Evolutionary conservation across 2,329 filamentous ascomycete genomes (phyloP).

Genomic region (Penicillium sp.): DNA sequence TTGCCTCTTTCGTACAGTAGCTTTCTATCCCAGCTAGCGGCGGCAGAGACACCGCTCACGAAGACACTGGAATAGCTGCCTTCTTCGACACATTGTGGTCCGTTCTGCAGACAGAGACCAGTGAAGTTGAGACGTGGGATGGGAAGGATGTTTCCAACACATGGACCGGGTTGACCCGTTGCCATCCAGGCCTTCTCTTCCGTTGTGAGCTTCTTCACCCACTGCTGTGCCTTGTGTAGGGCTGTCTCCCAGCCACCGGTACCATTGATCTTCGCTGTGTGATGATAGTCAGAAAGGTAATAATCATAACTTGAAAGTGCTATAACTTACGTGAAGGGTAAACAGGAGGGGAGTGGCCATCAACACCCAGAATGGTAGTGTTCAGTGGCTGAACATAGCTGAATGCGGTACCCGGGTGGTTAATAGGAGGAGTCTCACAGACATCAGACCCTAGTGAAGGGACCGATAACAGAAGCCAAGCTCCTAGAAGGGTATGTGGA

Average conservation of each 20-base stretch:
- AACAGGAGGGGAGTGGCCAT: conserved; percentile 18
- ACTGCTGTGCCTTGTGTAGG: conserved; percentile 32
- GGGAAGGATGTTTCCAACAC: conserved; percentile 33
- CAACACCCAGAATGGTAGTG: conserved; percentile 18
- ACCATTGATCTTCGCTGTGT: conserved; percentile 17
- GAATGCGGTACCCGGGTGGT: conserved; percentile 12
- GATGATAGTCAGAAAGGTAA: not conserved
- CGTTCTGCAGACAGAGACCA: conserved; percentile 30
- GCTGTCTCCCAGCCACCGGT: conserved; percentile 23
- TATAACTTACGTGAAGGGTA: conserved; percentile 20
- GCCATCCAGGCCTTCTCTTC: conserved; percentile 22
- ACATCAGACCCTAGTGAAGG: conserved; percentile 5
- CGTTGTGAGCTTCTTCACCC: conserved; percentile 21
- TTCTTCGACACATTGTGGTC: conserved; percentile 60
- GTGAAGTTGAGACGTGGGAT: conserved; percentile 29
- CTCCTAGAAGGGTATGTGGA: conserved; percentile 4
- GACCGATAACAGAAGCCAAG: conserved; percentile 4
- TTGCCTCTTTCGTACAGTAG: conserved; percentile 55
- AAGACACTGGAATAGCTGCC: conserved; percentile 68
- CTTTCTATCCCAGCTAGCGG: conserved; percentile 60
- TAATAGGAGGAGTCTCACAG: conserved; percentile 8
- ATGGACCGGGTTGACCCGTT: conserved; percentile 22
- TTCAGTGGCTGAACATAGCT: conserved; percentile 20
- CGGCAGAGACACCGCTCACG: conserved; percentile 69
- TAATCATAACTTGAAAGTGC: not conserved